Evolutionary conservation across 208 protist species (phyloP).

Genomic region (Giardia muris): DNA sequence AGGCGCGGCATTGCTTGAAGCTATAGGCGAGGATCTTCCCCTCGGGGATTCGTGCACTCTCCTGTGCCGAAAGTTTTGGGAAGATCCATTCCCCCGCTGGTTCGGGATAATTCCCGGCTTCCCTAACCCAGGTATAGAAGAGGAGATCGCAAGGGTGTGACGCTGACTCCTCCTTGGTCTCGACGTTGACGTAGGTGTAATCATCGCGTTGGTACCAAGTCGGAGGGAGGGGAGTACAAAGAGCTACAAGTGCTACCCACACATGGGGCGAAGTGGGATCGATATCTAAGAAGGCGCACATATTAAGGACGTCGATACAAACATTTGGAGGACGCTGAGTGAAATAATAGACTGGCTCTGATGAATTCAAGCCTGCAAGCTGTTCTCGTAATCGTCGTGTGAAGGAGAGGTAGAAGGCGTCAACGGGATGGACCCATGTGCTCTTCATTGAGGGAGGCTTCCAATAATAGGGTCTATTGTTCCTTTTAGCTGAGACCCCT

Average conservation of each 20-base stretch:
- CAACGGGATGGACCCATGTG: neutral
- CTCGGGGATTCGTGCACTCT: neutral
- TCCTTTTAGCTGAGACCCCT: neutral
- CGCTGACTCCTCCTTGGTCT: neutral
- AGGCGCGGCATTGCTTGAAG: neutral
- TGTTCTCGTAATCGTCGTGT: neutral
- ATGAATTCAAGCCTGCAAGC: neutral
- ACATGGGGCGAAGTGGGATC: neutral
- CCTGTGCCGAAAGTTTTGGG: neutral
- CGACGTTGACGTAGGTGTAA: neutral
- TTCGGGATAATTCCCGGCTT: neutral
- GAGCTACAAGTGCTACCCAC: neutral
- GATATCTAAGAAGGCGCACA: slow-evolving; percentile 1
- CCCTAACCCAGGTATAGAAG: neutral
- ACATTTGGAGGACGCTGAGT: neutral
- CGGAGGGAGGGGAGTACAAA: neutral
- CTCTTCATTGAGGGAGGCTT: neutral
- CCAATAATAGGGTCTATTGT: slow-evolving; percentile 3
- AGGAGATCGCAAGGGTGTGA: neutral
- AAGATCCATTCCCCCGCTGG: neutral
- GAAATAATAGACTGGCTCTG: neutral
- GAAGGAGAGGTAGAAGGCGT: neutral
- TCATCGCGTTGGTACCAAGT: neutral
- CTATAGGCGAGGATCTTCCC: neutral
- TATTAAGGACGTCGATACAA: neutral